These are phyloP conservation scores for Porogramme epimiltina DNA, from an alignment of 1,284 basidiomycete species.

Conservation along the genomic window DNA sequence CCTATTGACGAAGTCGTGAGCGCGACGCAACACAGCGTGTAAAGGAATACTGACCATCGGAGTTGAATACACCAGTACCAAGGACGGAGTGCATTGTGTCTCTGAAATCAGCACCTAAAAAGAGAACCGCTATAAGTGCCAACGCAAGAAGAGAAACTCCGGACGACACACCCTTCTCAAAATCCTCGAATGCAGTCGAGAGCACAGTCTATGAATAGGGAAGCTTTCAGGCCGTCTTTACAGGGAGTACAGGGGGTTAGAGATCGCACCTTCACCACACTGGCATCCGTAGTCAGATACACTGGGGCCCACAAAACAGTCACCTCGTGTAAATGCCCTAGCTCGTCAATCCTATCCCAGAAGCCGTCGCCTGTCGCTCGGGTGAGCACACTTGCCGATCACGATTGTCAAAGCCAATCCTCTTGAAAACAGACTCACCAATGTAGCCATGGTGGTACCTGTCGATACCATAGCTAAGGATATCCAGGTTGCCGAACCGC, in stretches of 20 bases:
- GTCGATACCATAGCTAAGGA: constrained; percentile 10
- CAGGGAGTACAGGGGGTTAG: neutral
- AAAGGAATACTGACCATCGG: too few relatives aligned
- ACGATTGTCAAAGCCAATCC: neutral
- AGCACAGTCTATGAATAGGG: constrained; percentile 20
- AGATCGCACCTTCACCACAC: constrained; percentile 10
- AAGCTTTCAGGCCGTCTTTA: neutral
- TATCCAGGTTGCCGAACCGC: constrained; percentile 14
- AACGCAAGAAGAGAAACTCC: neutral
- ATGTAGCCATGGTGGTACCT: constrained; percentile 16
- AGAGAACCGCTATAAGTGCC: neutral
- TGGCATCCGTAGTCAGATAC: constrained; percentile 11
- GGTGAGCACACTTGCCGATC: too few relatives aligned
- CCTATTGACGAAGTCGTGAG: too few relatives aligned
- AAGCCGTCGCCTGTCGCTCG: constrained; percentile 6
- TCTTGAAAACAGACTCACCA: too few relatives aligned
- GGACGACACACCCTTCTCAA: constrained; percentile 22
- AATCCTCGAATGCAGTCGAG: constrained; percentile 25
- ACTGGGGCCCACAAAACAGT: constrained; percentile 3
- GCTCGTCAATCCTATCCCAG: constrained; percentile 15
- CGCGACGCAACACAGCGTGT: too few relatives aligned
- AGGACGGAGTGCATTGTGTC: constrained; percentile 20
- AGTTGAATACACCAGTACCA: constrained; percentile 24
- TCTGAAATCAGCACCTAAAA: constrained; percentile 8
- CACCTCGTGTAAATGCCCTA: constrained; percentile 5